Conservation (phyloP, 306 rosid species). For the Purshia tridentata region DNA sequence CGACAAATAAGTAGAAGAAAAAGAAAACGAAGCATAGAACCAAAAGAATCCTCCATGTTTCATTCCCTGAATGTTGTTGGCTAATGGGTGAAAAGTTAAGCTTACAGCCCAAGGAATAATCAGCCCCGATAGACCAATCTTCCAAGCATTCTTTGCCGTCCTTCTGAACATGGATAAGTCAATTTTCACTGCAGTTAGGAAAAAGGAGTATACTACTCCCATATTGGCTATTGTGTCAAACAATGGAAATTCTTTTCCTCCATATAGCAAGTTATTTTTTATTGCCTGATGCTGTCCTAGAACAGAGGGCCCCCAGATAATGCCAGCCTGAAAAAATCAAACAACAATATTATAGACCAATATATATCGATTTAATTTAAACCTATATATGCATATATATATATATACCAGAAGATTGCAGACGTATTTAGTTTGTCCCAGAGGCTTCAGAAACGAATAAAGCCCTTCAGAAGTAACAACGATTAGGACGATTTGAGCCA, state of each 20-base stretch:
- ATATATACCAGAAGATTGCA: slow-evolving; percentile 64
- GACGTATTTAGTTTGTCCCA: slow-evolving; percentile 54
- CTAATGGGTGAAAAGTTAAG: neutral
- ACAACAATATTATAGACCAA: neutral
- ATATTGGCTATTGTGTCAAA: slow-evolving; percentile 53
- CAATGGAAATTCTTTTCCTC: slow-evolving; percentile 48
- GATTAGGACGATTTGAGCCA: slow-evolving; percentile 54
- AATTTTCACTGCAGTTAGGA: slow-evolving; percentile 53
- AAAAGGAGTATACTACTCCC: slow-evolving; percentile 53
- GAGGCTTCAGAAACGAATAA: slow-evolving; percentile 47
- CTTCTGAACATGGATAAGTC: slow-evolving; percentile 43
- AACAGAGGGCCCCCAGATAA: slow-evolving; percentile 66
- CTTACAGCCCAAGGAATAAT: neutral
- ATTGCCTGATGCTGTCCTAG: slow-evolving; percentile 46
- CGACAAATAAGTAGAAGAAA: slow-evolving; percentile 43
- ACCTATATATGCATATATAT: too few species aligned
- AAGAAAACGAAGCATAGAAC: neutral
- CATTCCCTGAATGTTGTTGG: neutral
- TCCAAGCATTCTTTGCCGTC: slow-evolving; percentile 42
- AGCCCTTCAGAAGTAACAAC: slow-evolving; percentile 36
- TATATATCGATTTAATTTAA: too few species aligned
- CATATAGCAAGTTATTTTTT: neutral
- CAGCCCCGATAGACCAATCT: slow-evolving; percentile 25
- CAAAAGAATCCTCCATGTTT: neutral
- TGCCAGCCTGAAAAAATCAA: slow-evolving; percentile 46